phyloP scores from a whole-genome alignment of 495 filamentous ascomycete genomes.

The Tetracladium setigerum region DNA sequence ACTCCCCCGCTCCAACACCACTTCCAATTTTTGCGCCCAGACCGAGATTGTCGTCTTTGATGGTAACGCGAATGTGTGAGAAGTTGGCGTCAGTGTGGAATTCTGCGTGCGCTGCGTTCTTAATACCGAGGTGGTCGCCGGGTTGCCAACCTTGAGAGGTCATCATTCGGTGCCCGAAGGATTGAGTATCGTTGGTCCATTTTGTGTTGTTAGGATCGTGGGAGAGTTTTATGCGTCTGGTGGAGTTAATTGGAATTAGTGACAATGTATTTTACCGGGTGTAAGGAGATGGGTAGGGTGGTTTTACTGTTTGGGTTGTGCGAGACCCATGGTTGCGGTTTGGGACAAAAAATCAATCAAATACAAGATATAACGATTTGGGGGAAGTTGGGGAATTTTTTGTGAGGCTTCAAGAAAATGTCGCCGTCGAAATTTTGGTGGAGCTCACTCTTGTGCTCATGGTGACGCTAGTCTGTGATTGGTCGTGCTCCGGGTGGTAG shows the following conservation, averaged over 20 bases:
- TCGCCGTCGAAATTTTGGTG: slow-evolving; percentile 11
- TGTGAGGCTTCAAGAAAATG: slow-evolving; percentile 6
- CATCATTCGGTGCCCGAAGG: slow-evolving; percentile 82
- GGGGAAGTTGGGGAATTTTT: slow-evolving; percentile 5
- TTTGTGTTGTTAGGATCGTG: slow-evolving; percentile 88
- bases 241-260: slow-evolving; percentile 1
- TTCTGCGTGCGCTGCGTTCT: slow-evolving; percentile 61
- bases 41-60: slow-evolving; percentile 87
- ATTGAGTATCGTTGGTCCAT: slow-evolving; percentile 75
- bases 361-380: not conserved
- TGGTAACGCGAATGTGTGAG: slow-evolving; percentile 65
- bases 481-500: slow-evolving; percentile 4
- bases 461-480: slow-evolving; percentile 1
- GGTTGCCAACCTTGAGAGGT: slow-evolving; percentile 85
- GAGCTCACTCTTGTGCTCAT: not conserved
- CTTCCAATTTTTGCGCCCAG: slow-evolving; percentile 69
- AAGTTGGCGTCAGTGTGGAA: slow-evolving; percentile 68
- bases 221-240: slow-evolving; percentile 73
- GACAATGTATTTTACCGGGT: not conserved
- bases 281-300: not conserved
- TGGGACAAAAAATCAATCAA: not conserved
- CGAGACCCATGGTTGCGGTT: slow-evolving; percentile 57
- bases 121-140: slow-evolving; percentile 68
- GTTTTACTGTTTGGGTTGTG: slow-evolving; percentile 62
- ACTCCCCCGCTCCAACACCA: slow-evolving; percentile 54